Evolutionary conservation across 179 eudicot genomes (phyloP).

Genomic region (Amaranthus tricolor): DNA sequence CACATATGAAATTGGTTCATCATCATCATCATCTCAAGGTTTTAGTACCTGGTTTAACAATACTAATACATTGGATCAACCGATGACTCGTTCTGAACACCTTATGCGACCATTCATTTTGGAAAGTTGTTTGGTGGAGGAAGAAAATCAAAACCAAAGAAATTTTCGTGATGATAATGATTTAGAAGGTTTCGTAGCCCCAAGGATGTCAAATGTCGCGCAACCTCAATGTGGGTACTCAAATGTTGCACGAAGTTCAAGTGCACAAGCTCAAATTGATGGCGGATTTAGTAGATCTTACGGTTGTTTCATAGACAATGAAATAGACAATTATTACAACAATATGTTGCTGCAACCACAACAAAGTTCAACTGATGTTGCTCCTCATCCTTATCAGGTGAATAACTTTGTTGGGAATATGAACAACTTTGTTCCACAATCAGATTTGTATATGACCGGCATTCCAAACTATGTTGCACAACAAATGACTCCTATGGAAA

Average conservation of each 20-base stretch:
- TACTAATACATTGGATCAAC: not conserved
- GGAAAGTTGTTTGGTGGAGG: conserved; percentile 6
- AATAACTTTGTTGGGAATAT: not conserved
- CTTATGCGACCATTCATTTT: not conserved
- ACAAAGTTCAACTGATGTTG: too few species aligned
- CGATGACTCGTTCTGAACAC: not conserved
- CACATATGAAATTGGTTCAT: not conserved
- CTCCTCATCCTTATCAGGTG: not conserved
- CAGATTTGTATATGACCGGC: not conserved
- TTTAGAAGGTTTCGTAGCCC: not conserved
- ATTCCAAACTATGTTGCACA: not conserved
- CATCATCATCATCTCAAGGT: not conserved
- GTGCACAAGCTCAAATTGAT: not conserved
- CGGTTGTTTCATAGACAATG: not conserved
- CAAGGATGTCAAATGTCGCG: too few species aligned
- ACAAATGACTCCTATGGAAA: not conserved
- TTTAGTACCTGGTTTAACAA: not conserved
- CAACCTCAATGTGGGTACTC: too few species aligned
- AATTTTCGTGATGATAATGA: not conserved
- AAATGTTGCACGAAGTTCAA: not conserved
- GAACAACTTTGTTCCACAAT: not conserved
- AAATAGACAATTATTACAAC: not conserved
- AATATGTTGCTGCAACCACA: too few species aligned
- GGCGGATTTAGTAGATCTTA: not conserved
- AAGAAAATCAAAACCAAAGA: not conserved